Evolutionary conservation across 345 rosid species (phyloP), one percentile per base, ranked within the genome.

Genomic region (Hibiscus mutabilis): DNA sequence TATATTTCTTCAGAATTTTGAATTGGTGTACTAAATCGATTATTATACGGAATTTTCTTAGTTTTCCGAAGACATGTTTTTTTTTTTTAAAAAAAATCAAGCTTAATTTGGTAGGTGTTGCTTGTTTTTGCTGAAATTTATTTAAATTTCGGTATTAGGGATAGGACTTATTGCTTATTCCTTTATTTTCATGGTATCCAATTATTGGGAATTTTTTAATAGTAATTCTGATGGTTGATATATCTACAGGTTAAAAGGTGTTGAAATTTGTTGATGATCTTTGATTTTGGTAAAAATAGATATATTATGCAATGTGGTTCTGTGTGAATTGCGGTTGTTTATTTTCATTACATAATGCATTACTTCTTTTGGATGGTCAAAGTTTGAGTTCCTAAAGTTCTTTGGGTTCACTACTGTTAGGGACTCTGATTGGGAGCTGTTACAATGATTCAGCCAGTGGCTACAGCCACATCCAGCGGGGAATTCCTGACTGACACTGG

Each of bases 361-460:
- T 33, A 24, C 10, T 70, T 70, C 21, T 56, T 70, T 42, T 25
- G 69, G 69, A 19, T 4, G 33, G 59, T 77, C 60, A 53, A 71
- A 51, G 10, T 73, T 76, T 67, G 21, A 57, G 68, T 27, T 79
- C 14, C 24, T 67, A 71, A 64, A 27, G 56, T 31, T 8, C 59
- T 24, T 33, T 35, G 51, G 49, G 35, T 53, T 21, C 52, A 22
- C 9, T 1, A 52, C 24, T 27, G 27, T 25, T 60, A 68, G n/a
- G 68, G 67, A 24, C 78, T 68, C 61, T 69, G 55, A 76, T 73
- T 73, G 72, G 58, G 19, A 74, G 81, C 49, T 75, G 33, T 40
- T 40, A 80, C 73, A 71, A 93, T 93, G 97, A 88, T 89, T 80
- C 86, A 87, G 60, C 75, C 85, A 15, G 87, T 83, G 81, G 82